Evolutionary conservation across 805 yeast genomes (phyloP).

Genomic region (Candida broadrunensis): DNA sequence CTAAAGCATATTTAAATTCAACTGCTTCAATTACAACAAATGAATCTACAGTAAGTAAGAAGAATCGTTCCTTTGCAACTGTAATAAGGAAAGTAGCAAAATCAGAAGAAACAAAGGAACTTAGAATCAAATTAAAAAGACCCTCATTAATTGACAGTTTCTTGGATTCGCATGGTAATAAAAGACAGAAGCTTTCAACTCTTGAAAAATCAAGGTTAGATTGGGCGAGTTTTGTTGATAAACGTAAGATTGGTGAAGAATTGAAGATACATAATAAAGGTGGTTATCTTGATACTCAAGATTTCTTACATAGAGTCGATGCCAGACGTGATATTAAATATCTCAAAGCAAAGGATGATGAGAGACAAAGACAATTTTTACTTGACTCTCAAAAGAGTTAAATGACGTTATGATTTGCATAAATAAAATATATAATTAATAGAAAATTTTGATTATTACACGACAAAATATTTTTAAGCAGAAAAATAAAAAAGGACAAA

Average conservation of each 20-base stretch:
- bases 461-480: no score
- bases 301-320: constrained; percentile 77
- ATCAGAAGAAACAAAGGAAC: constrained; percentile 27
- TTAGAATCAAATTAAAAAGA: constrained; percentile 63
- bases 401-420: no score
- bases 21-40: constrained; percentile 31
- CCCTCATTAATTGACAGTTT: constrained; percentile 77
- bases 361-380: constrained; percentile 13
- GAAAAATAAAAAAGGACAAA: no score
- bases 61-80: constrained; percentile 27
- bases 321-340: constrained; percentile 50
- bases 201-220: constrained; percentile 90
- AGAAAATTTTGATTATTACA: no score
- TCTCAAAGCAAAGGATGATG: constrained; percentile 40
- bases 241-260: constrained; percentile 80
- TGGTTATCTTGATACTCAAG: constrained; percentile 90
- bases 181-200: constrained; percentile 76
- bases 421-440: no score
- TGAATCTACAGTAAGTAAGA: constrained; percentile 8
- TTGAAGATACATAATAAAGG: constrained; percentile 77
- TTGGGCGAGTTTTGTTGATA: constrained; percentile 93
- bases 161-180: constrained; percentile 57
- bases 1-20: constrained; percentile 70
- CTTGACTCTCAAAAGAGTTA: not conserved
- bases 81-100: constrained; percentile 32